Conservation (phyloP, 768 basidiomycete genomes). For the Lentinus tigrinus region DNA sequence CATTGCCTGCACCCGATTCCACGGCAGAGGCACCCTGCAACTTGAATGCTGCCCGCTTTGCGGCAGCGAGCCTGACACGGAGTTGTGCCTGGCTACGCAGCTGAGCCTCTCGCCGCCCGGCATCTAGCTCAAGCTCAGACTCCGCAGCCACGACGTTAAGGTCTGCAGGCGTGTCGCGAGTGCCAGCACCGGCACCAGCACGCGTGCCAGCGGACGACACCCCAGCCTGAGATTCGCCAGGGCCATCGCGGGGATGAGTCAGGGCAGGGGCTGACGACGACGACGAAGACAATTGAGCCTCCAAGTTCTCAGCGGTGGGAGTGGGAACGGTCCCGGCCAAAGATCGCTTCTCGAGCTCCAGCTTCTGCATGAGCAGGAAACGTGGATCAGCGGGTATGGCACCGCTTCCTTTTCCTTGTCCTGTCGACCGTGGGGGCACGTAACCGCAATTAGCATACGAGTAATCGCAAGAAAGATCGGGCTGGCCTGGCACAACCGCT, state of each 20-base stretch:
- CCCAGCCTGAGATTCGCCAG: conserved; percentile 1
- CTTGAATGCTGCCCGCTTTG: conserved; percentile 30
- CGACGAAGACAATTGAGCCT: conserved; percentile 7
- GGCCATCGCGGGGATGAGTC: neutral
- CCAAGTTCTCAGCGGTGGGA: conserved; percentile 21
- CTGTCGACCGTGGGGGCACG: too few species aligned
- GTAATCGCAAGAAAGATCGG: neutral
- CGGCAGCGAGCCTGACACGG: conserved; percentile 47
- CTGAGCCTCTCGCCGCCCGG: conserved; percentile 37
- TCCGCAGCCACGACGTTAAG: conserved; percentile 4
- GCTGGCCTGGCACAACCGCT: conserved; percentile 1
- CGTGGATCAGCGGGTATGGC: conserved; percentile 13
- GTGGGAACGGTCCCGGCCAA: conserved; percentile 3
- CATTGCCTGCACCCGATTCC: neutral
- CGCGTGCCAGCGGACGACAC: neutral
- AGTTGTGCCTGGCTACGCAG: conserved; percentile 49
- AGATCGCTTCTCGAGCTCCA: conserved; percentile 20
- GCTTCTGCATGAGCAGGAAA: conserved; percentile 20
- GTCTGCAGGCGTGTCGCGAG: neutral
- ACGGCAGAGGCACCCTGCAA: neutral
- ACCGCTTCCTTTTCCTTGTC: neutral
- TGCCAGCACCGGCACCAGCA: neutral
- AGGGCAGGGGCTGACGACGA: neutral
- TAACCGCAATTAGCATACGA: neutral
- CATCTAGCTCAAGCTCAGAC: conserved; percentile 5